Evolutionary conservation across 2,329 filamentous ascomycete species (phyloP), one percentile per base, ranked within the genome.

Genomic region (Lachnellula occidentalis): DNA sequence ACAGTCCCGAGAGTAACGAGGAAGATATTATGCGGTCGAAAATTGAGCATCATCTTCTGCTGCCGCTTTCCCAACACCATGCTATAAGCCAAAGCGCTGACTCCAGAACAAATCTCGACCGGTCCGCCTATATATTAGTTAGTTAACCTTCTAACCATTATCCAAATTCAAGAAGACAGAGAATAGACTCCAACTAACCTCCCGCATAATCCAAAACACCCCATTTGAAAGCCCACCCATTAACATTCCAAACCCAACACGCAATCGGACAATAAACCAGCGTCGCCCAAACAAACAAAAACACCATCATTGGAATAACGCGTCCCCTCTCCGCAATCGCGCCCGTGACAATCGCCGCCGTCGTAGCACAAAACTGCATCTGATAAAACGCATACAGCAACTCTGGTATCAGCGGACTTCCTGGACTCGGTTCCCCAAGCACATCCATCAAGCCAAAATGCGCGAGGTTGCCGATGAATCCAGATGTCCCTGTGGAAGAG

Each of bases 41-140:
- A 97, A 81, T 97, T 97, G 74, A 96, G 83, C 90, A 97, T 96
- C 91, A 96, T 96, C 78, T 91, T 94, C 77, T 96, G 92, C 76
- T 96, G 94, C 63, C 94, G 90, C 68, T 91, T 89, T 63, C 94
- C 94, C 58, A 99, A 87, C 37, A 96, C 86, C 88, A 90, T 87
- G 3, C 91, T 95, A 77, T 97, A 99, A 61, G 94, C 92, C 45
- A 97, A 79, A 24, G 92, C 94, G 43, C 90, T 92, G 74, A 95
- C 78, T 69, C 92, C 92, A 55, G 92, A 97, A 58, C 83, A 88
- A 66, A 99, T 97, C 75, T 99, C 92, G 79, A 99, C 92, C 63
- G 92, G 94, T 49, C 92, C 92, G 17, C 17, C 39, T 42, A 9
- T 9, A 42, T 2, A 17, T 42, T 21, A 2, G 36, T n/a, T 14